These are phyloP conservation scores for Eimeria maxima DNA, from an alignment of 169 alveolate species.

Conservation along the genomic window DNA sequence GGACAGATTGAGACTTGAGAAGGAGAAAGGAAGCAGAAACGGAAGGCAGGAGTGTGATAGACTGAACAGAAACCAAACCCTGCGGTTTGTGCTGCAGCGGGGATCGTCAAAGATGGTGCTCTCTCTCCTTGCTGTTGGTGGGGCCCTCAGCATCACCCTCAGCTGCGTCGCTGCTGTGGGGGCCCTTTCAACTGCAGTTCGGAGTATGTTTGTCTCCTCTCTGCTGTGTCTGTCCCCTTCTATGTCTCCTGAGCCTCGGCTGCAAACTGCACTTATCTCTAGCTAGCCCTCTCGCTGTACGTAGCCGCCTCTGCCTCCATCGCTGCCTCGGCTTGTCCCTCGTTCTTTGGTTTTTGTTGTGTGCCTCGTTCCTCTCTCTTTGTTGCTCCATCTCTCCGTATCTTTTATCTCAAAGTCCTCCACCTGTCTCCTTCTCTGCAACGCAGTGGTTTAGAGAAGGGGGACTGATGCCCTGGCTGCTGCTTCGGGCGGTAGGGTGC, in stretches of 20 bases:
- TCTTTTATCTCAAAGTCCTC: background rate
- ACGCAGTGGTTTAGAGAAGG: background rate
- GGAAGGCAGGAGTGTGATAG: background rate
- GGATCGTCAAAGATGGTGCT: slow-evolving; percentile 32
- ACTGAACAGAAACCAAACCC: background rate
- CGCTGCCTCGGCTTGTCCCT: background rate
- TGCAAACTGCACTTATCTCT: background rate
- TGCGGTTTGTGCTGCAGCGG: slow-evolving; percentile 25
- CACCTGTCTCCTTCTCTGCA: background rate
- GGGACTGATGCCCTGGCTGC: background rate
- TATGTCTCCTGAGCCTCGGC: background rate
- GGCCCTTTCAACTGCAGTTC: background rate
- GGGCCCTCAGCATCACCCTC: slow-evolving; percentile 40
- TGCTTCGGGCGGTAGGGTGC: background rate
- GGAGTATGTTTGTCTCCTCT: background rate
- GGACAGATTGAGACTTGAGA: background rate
- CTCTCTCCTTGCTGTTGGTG: slow-evolving; percentile 40
- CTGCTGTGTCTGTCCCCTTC: background rate
- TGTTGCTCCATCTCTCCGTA: background rate
- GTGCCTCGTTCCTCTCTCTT: background rate
- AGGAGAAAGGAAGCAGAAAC: background rate
- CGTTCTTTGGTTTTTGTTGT: background rate
- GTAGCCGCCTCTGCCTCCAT: background rate
- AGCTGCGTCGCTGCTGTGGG: slow-evolving; percentile 43
- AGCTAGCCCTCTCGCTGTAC: background rate